Percentiles rank a stretch among this genome's conserved stretches.
Conservation (phyloP, 139 green algal genomes). For the Volvox reticuliferus region DNA sequence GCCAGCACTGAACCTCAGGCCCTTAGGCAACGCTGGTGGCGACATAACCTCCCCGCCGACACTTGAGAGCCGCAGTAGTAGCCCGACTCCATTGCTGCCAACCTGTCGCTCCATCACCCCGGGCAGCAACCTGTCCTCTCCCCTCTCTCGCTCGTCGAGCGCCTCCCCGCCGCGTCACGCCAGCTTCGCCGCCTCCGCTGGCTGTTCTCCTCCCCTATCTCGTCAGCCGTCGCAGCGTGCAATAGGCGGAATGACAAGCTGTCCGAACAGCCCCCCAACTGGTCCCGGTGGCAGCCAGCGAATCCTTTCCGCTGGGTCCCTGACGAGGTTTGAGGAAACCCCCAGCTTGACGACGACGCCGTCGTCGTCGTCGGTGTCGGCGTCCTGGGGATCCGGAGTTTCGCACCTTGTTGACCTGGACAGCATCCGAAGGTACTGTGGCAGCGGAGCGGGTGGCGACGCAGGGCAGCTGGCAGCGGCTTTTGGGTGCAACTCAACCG, state of each 20-base stretch:
- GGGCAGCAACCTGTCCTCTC: constrained; percentile 20
- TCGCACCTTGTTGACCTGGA: not conserved
- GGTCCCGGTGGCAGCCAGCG: not conserved
- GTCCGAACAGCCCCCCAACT: not conserved
- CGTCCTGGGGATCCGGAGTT: not conserved
- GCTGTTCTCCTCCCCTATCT: not conserved
- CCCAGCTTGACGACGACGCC: not conserved
- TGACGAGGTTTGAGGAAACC: not conserved
- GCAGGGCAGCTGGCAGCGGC: not conserved
- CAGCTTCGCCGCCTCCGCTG: not conserved
- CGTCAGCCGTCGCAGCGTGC: not conserved
- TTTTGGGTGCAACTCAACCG: not conserved
- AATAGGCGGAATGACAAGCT: not conserved
- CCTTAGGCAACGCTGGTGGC: not conserved
- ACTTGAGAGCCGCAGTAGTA: constrained; percentile 23
- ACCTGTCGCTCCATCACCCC: too few relatives aligned
- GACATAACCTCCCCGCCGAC: not conserved
- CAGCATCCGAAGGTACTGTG: constrained; percentile 16
- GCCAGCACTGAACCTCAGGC: not conserved
- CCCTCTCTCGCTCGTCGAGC: not conserved
- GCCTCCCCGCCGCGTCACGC: not conserved
- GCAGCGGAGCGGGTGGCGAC: not conserved
- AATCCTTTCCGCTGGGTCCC: not conserved
- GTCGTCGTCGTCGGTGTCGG: not conserved
- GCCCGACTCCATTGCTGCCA: not conserved